These are phyloP conservation scores for Xanthoconium separans DNA, from an alignment of 1,284 basidiomycete species.

Conservation along the genomic window DNA sequence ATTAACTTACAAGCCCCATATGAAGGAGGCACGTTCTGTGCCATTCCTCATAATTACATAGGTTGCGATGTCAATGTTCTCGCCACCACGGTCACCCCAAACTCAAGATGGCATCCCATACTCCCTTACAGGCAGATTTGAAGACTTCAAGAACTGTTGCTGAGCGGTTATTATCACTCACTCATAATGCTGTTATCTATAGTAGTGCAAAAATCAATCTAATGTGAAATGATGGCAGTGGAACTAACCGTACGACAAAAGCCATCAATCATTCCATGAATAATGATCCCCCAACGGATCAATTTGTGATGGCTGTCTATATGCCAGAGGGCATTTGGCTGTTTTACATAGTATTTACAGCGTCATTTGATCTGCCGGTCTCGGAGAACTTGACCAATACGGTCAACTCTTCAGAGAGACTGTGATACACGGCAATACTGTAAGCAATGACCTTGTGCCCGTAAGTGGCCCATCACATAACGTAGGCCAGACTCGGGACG, in stretches of 20 bases:
- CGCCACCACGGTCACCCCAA: conserved; percentile 29
- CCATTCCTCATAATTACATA: conserved; percentile 28
- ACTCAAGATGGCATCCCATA: conserved; percentile 13
- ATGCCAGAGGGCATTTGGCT: conserved; percentile 35
- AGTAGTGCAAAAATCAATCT: neutral
- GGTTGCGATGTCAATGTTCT: conserved; percentile 28
- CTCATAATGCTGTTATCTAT: conserved; percentile 5
- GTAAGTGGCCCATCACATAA: conserved; percentile 23
- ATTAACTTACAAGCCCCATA: conserved; percentile 29
- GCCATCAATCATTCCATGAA: conserved; percentile 49
- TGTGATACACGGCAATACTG: conserved; percentile 4
- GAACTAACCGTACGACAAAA: conserved; percentile 37
- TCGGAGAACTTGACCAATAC: neutral
- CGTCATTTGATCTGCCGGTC: conserved; percentile 19
- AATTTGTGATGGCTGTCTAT: conserved; percentile 34
- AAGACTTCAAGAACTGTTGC: conserved; percentile 30
- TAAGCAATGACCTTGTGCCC: conserved; percentile 14
- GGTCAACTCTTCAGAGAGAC: neutral
- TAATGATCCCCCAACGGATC: conserved; percentile 48
- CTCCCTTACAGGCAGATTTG: neutral
- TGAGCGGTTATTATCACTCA: conserved; percentile 31
- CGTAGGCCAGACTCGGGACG: conserved; percentile 24
- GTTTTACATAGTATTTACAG: conserved; percentile 32
- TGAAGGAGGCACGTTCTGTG: conserved; percentile 25
- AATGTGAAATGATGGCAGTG: neutral